These are phyloP conservation scores for Fagopyrum esculentum DNA, from an alignment of 148 eudicot genomes.

Conservation along the genomic window DNA sequence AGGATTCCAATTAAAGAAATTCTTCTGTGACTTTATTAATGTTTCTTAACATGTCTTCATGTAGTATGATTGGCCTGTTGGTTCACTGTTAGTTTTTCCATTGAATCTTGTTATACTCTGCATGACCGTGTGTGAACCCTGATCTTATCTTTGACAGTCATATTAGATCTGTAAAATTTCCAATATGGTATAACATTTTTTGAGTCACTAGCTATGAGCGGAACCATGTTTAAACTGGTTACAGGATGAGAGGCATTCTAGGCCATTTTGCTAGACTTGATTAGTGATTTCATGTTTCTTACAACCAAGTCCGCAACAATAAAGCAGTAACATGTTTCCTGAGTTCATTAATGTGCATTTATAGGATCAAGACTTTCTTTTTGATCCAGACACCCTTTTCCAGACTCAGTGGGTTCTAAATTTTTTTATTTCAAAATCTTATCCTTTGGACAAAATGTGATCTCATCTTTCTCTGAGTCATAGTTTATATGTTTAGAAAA, in stretches of 20 bases:
- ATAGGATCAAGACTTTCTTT: neutral
- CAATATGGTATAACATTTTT: neutral
- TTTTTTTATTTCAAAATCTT: too few species aligned
- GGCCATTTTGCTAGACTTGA: neutral
- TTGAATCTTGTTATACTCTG: neutral
- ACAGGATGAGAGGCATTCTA: neutral
- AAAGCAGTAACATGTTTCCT: neutral
- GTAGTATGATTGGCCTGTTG: neutral
- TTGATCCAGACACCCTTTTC: neutral
- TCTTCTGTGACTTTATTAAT: neutral
- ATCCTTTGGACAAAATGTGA: neutral
- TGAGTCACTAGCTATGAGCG: neutral
- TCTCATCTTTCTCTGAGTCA: neutral
- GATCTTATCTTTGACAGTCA: neutral
- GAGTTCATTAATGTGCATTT: neutral
- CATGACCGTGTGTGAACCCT: neutral
- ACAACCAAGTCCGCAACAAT: neutral
- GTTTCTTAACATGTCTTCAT: neutral
- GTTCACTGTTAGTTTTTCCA: neutral
- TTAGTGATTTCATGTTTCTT: neutral
- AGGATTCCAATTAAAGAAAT: neutral
- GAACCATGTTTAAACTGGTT: neutral
- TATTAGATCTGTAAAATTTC: neutral
- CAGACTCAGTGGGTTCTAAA: neutral
- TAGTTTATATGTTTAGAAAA: neutral